Evolutionary conservation across 768 basidiomycete species (phyloP).

Genomic region (Kwoniella dendrophila): DNA sequence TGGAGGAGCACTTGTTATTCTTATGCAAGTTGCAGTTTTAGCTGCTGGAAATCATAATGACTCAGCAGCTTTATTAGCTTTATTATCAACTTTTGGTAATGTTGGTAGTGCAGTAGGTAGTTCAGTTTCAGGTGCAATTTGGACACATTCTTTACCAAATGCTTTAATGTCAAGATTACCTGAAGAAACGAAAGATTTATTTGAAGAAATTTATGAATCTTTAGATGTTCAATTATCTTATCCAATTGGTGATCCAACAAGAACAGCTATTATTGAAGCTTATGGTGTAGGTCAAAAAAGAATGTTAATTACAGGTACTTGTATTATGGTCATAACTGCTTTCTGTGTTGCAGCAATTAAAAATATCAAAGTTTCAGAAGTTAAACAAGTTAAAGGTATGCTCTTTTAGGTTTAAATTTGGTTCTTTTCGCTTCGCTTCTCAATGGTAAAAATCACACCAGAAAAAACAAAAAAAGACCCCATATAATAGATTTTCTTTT

Average conservation of each 20-base stretch:
- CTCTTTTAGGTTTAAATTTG: too few relatives aligned
- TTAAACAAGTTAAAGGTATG: slow-evolving; percentile 48
- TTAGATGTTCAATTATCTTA: slow-evolving; percentile 42
- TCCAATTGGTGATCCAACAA: slow-evolving; percentile 34
- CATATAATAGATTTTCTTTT: too few relatives aligned
- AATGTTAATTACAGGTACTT: slow-evolving; percentile 48
- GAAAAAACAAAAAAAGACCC: too few relatives aligned
- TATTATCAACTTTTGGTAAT: slow-evolving; percentile 42
- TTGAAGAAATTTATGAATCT: slow-evolving; percentile 39
- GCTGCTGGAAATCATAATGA: slow-evolving; percentile 38
- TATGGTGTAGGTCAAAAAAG: slow-evolving; percentile 38
- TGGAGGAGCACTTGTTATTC: slow-evolving; percentile 34
- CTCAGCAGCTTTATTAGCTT: slow-evolving; percentile 31
- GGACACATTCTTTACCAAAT: slow-evolving; percentile 46
- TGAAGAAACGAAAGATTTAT: slow-evolving; percentile 25
- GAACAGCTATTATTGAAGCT: slow-evolving; percentile 37
- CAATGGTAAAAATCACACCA: too few relatives aligned
- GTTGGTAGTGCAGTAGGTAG: slow-evolving; percentile 42
- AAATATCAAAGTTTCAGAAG: slow-evolving; percentile 41
- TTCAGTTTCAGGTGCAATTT: slow-evolving; percentile 52
- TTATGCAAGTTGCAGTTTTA: slow-evolving; percentile 43
- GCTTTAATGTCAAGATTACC: slow-evolving; percentile 32
- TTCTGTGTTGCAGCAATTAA: slow-evolving; percentile 34
- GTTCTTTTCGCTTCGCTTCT: too few relatives aligned
- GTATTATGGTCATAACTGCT: slow-evolving; percentile 34